A percentile compares a stretch with the other conserved stretches of the same genome.
Conservation (phyloP, 2,329 filamentous ascomycete genomes). For the Colletotrichum noveboracense region DNA sequence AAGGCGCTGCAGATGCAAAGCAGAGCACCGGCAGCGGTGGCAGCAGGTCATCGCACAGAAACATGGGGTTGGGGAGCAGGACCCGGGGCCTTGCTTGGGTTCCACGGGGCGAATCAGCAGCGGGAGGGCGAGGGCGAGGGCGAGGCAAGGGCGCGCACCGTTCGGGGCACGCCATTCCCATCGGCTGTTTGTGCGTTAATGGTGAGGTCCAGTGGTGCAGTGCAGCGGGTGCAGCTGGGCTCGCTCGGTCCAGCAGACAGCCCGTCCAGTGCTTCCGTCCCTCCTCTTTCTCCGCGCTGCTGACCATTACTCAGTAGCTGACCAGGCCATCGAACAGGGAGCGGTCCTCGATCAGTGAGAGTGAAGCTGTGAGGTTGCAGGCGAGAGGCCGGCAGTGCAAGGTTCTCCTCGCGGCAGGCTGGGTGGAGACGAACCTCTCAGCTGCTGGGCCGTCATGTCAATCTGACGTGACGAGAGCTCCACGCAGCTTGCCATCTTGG, state of each 20-base stretch:
- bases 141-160: conserved; percentile 4
- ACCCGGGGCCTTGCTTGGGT: neutral
- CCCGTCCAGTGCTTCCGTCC: neutral
- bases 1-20: neutral
- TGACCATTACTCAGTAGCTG: neutral
- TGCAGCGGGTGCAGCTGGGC: neutral
- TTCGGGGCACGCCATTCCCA: conserved; percentile 14
- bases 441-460: conserved; percentile 4
- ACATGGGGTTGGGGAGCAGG: conserved; percentile 11
- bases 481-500: neutral
- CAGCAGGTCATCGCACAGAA: conserved; percentile 20
- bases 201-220: neutral
- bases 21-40: neutral
- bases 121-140: neutral
- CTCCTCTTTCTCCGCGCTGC: neutral
- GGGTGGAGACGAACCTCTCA: conserved; percentile 5
- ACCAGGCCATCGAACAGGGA: neutral
- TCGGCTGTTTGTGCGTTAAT: neutral
- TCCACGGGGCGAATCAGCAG: conserved; percentile 19
- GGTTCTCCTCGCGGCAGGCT: conserved; percentile 10
- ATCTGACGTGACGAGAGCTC: conserved; percentile 20
- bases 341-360: neutral
- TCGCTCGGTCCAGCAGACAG: neutral
- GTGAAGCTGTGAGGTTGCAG: conserved; percentile 5
- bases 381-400: neutral